phyloP scores from a whole-genome alignment of 495 filamentous ascomycete species.

The Penicillium longicatenatum region DNA sequence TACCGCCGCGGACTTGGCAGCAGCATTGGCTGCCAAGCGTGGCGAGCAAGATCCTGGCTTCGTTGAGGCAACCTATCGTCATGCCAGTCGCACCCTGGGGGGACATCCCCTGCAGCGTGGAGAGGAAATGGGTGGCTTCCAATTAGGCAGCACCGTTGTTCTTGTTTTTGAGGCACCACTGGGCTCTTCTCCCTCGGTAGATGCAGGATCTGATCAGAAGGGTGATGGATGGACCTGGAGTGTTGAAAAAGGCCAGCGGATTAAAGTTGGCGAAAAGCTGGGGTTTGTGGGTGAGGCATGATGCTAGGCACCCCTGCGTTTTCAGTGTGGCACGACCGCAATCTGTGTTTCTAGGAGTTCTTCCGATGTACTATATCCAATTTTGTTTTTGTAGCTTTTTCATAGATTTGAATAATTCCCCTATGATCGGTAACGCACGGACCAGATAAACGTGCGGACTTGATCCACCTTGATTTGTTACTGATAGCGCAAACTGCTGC shows the following conservation, averaged over 20 bases:
- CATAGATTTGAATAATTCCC: not conserved
- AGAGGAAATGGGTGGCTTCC: constrained; percentile 98
- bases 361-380: constrained; percentile 26
- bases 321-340: not conserved
- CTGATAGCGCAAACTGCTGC: not conserved
- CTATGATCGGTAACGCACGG: constrained; percentile 1
- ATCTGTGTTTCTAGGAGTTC: not conserved
- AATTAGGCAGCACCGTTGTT: constrained; percentile 93
- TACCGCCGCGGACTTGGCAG: constrained; percentile 80
- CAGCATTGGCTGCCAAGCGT: constrained; percentile 69
- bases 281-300: constrained; percentile 57
- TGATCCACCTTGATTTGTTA: constrained; percentile 8
- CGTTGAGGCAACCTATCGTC: constrained; percentile 84
- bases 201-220: constrained; percentile 61
- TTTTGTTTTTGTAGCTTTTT: constrained; percentile 7
- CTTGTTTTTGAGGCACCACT: constrained; percentile 95
- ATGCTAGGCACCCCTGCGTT: not conserved
- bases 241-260: constrained; percentile 79
- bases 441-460: constrained; percentile 3
- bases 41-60: constrained; percentile 85
- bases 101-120: constrained; percentile 83
- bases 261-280: constrained; percentile 86
- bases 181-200: constrained; percentile 60
- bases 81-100: constrained; percentile 72
- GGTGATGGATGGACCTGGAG: constrained; percentile 78